Evolutionary conservation across 176 grass and related monocot species (phyloP), one percentile per base, ranked within the genome.

Genomic region (Oryza glaberrima): DNA sequence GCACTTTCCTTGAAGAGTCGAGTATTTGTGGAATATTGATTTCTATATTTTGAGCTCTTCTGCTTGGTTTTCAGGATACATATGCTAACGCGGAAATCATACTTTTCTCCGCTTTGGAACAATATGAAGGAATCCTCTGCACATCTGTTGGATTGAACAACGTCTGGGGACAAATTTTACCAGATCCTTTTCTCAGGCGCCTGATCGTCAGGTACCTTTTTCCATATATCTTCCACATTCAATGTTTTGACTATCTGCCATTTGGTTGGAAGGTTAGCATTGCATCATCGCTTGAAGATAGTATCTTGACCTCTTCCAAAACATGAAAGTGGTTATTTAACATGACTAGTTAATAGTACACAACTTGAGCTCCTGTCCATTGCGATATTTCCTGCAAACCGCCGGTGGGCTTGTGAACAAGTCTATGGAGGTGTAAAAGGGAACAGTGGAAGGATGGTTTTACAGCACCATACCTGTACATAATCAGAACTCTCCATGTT

Each of bases 111-210:
- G 86, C 94, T 86, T 73, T 99, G 70, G 94, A 93, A 81, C 88
- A 94, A 91, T 96, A 93, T 8, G 94, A 99, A 92, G 94, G 87
- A 77, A 86, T 75, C 48, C 85, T 96, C 15, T 91, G 90, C 79
- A 94, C 75, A 58, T 96, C 88, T 75, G 91, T 89, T 54, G 86
- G 79, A 45, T 86, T 99, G 51, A 83, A 94, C 77, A 75, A 66
- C 78, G 90, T 99, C 58, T 99, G 97, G 97, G 88, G 78, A 65
- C 97, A 94, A 84, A 83, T 99, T 86, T 85, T 99, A 88, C 84
- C 94, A 47, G 94, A 99, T 88, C 91, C 92, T 71, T 94, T 99
- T 88, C 84, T 96, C 30, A 87, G 94, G 69, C 88, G 97, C 36
- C 86, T 99, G 32, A 96, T 99, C 77, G 45, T 94, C 61, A 96